Percentiles rank a stretch among this genome's conserved stretches.
Evolutionary conservation across 352 stramenopile genomes (phyloP).

Genomic region (Globisporangium perplexum): DNA sequence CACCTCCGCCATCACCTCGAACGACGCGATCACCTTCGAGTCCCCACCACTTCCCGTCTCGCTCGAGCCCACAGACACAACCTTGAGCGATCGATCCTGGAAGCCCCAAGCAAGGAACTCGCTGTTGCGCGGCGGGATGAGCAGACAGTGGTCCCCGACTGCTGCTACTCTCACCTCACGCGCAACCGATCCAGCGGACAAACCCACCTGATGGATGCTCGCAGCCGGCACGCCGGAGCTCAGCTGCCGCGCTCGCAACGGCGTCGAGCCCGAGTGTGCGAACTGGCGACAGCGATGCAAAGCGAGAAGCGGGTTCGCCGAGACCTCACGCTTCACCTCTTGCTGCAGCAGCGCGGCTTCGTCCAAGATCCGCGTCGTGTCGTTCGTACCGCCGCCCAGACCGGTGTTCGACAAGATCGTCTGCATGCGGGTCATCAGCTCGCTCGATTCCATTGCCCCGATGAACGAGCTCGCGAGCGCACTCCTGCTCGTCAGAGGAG

Average conservation of each 20-base stretch:
- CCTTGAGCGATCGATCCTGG: conserved; percentile 56
- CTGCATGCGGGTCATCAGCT: conserved; percentile 64
- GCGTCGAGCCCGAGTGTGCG: background rate
- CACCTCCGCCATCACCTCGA: conserved; percentile 52
- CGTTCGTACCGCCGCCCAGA: conserved; percentile 16
- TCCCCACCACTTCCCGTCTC: conserved; percentile 44
- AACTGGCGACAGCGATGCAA: conserved; percentile 26
- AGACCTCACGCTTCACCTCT: conserved; percentile 38
- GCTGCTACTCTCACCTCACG: conserved; percentile 41
- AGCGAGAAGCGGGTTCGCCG: conserved; percentile 36
- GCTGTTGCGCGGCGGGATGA: conserved; percentile 55
- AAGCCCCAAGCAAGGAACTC: conserved; percentile 74
- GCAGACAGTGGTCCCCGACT: conserved; percentile 38
- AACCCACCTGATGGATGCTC: conserved; percentile 41
- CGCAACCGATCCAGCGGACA: conserved; percentile 35
- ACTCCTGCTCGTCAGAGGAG: conserved; percentile 20
- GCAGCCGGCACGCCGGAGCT: conserved; percentile 22
- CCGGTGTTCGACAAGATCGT: conserved; percentile 49
- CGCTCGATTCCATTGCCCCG: conserved; percentile 41
- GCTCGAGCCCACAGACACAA: conserved; percentile 33
- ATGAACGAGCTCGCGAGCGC: conserved; percentile 50
- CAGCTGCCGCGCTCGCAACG: conserved; percentile 21
- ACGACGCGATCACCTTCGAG: conserved; percentile 51
- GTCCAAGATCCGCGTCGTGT: conserved; percentile 34
- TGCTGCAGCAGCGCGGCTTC: conserved; percentile 45